Evolutionary conservation across 2,329 filamentous ascomycete species (phyloP).

Genomic region (Calonectria pauciramosa): DNA sequence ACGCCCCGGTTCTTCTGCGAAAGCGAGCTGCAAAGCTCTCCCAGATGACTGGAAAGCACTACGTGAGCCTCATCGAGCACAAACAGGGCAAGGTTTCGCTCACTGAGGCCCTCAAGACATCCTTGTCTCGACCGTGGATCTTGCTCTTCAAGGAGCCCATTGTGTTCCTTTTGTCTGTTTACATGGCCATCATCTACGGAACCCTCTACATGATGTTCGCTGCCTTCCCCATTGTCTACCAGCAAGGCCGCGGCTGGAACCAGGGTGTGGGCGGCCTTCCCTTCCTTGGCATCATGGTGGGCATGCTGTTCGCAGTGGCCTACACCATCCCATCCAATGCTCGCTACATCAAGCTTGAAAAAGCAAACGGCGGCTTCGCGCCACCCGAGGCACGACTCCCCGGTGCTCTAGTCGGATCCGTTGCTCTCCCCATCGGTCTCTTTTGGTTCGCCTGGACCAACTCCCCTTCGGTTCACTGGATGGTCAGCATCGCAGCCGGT

Average conservation of each 20-base stretch:
- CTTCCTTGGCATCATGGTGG: constrained; percentile 20
- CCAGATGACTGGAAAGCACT: constrained; percentile 20
- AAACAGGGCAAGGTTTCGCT: constrained; percentile 9
- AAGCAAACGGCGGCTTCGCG: constrained; percentile 12
- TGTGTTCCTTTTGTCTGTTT: constrained; percentile 12
- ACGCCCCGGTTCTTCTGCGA: constrained; percentile 6
- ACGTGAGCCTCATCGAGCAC: constrained; percentile 8
- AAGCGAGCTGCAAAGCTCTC: constrained; percentile 9
- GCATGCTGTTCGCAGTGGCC: constrained; percentile 10
- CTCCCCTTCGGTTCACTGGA: constrained; percentile 18
- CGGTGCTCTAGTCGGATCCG: constrained; percentile 4
- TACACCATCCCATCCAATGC: constrained; percentile 19
- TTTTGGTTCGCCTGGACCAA: constrained; percentile 24
- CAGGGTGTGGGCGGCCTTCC: constrained; percentile 12
- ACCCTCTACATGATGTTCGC: constrained; percentile 20
- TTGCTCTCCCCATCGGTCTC: constrained; percentile 16
- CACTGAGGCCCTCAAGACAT: background rate
- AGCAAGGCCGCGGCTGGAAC: constrained; percentile 16
- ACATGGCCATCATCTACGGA: constrained; percentile 22
- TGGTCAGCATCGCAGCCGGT: constrained; percentile 17
- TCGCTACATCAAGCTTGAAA: background rate
- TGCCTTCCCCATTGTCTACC: constrained; percentile 21
- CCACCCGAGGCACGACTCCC: constrained; percentile 13
- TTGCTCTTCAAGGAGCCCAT: constrained; percentile 20
- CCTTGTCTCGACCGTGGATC: constrained; percentile 16